These are phyloP conservation scores for Exophiala spinifera DNA, from an alignment of 2,329 filamentous ascomycete genomes.

Conservation along the genomic window DNA sequence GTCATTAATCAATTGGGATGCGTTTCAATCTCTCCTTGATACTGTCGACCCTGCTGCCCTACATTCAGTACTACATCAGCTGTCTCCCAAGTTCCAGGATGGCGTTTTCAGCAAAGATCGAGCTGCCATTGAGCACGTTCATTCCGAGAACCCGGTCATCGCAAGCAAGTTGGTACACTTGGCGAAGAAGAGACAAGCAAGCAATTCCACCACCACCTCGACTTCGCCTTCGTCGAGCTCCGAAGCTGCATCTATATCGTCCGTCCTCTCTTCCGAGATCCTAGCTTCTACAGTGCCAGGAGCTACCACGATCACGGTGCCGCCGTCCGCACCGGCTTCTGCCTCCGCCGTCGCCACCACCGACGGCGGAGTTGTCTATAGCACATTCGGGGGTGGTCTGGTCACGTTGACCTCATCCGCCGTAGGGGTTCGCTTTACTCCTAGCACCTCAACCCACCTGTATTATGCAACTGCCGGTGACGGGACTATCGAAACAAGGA, in stretches of 20 bases:
- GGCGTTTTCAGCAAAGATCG: conserved; percentile 66
- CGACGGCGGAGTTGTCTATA: conserved; percentile 31
- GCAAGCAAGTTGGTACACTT: conserved; percentile 63
- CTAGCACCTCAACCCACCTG: conserved; percentile 40
- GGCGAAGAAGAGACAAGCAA: conserved; percentile 55
- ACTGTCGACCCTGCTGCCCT: conserved; percentile 59
- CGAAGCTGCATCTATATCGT: conserved; percentile 22
- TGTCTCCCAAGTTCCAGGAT: conserved; percentile 63
- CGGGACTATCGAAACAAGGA: conserved; percentile 43
- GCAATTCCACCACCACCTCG: conserved; percentile 31
- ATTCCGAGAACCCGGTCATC: conserved; percentile 59
- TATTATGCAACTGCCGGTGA: conserved; percentile 42
- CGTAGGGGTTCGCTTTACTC: conserved; percentile 27
- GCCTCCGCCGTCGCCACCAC: conserved; percentile 25
- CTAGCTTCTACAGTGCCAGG: conserved; percentile 26
- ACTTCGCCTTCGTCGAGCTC: conserved; percentile 21
- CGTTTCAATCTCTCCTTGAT: conserved; percentile 55
- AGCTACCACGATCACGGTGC: conserved; percentile 27
- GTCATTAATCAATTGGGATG: conserved; percentile 25
- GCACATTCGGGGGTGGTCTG: conserved; percentile 32
- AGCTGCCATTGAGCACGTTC: conserved; percentile 61
- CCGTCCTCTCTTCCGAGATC: conserved; percentile 28
- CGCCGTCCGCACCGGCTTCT: conserved; percentile 23
- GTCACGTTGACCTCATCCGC: conserved; percentile 30
- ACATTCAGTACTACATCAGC: conserved; percentile 63